phyloP scores from a whole-genome alignment of 2,329 filamentous ascomycete species.

The Trichophyton benhamiae region DNA sequence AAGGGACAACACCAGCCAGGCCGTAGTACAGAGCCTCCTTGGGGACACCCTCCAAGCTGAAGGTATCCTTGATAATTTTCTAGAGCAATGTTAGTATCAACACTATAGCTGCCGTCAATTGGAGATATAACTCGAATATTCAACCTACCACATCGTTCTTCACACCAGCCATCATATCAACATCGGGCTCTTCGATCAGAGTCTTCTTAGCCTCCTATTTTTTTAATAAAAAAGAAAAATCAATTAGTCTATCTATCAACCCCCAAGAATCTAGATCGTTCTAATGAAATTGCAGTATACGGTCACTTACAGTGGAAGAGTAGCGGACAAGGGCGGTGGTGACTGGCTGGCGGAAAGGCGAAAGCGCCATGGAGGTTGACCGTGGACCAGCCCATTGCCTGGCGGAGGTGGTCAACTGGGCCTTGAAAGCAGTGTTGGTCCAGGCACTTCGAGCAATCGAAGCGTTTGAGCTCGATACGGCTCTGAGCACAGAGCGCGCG shows the following conservation, averaged over 20 bases:
- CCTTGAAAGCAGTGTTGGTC: slow-evolving; percentile 32
- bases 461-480: slow-evolving; percentile 32
- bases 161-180: slow-evolving; percentile 42
- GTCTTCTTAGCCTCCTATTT: not conserved
- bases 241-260: not conserved
- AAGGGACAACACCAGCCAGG: slow-evolving; percentile 69
- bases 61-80: slow-evolving; percentile 56
- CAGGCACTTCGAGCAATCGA: slow-evolving; percentile 32
- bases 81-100: slow-evolving; percentile 22
- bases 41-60: slow-evolving; percentile 53
- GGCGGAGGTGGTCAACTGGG: slow-evolving; percentile 33
- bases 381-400: slow-evolving; percentile 26
- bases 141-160: slow-evolving; percentile 46
- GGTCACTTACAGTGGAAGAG: slow-evolving; percentile 23
- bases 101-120: not conserved
- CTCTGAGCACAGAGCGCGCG: slow-evolving; percentile 35
- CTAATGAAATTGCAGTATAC: not conserved
- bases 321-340: slow-evolving; percentile 40
- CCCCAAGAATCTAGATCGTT: not conserved
- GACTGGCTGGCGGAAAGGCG: slow-evolving; percentile 32
- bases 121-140: not conserved
- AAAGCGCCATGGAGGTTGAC: slow-evolving; percentile 30
- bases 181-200: slow-evolving; percentile 25
- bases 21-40: slow-evolving; percentile 56
- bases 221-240: not conserved